Conservation (phyloP, 306 rosid genomes). For the Medicago lupulina region DNA sequence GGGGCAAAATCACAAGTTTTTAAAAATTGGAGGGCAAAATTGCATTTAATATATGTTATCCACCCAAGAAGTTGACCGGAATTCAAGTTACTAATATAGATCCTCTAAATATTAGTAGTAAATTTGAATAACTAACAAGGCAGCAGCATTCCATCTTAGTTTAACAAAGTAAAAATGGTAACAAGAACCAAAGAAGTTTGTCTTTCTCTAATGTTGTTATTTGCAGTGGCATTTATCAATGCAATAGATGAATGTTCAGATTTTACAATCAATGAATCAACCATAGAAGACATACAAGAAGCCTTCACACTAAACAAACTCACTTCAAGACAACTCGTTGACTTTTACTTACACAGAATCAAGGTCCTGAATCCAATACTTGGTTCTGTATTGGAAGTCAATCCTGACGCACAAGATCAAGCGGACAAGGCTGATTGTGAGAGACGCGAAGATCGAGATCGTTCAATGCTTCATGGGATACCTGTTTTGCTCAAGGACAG, state of each 20-base stretch:
- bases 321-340: slow-evolving; percentile 58
- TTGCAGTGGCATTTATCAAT: slow-evolving; percentile 11
- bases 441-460: slow-evolving; percentile 37
- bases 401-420: slow-evolving; percentile 64
- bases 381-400: slow-evolving; percentile 65
- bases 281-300: slow-evolving; percentile 54
- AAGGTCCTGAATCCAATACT: slow-evolving; percentile 57
- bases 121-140: too few relatives aligned
- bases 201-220: neutral
- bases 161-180: neutral
- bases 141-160: too few relatives aligned
- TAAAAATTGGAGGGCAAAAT: too few relatives aligned
- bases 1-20: too few relatives aligned
- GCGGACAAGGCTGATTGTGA: slow-evolving; percentile 66
- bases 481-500: slow-evolving; percentile 71
- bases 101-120: too few relatives aligned
- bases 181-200: neutral
- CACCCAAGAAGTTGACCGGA: too few relatives aligned
- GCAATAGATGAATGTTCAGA: slow-evolving; percentile 29
- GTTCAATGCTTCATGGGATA: slow-evolving; percentile 58
- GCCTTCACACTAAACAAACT: slow-evolving; percentile 53
- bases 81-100: too few relatives aligned
- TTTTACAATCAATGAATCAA: slow-evolving; percentile 57
- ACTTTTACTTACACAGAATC: slow-evolving; percentile 54
- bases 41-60: too few relatives aligned